A percentile compares a stretch with the other conserved stretches of the same genome.
phyloP scores from a whole-genome alignment of 495 filamentous ascomycete genomes.

The Astrothelium subdiscretum region DNA sequence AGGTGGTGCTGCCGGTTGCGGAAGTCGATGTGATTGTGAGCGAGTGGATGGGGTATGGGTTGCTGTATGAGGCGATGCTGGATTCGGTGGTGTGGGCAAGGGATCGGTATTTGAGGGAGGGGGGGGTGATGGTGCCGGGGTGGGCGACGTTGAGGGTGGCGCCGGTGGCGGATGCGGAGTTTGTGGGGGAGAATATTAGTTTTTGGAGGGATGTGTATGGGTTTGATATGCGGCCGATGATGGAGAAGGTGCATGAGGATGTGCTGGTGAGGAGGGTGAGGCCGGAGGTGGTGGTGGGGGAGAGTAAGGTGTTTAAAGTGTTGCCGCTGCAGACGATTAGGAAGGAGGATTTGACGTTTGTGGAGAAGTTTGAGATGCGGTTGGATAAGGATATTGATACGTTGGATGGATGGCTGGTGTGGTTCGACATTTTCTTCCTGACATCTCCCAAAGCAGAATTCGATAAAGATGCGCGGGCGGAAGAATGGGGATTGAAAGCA shows the following conservation, averaged over 20 bases:
- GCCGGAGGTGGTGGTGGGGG: conserved; percentile 33
- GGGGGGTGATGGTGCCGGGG: conserved; percentile 80
- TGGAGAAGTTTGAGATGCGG: conserved; percentile 41
- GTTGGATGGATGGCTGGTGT: conserved; percentile 49
- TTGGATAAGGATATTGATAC: conserved; percentile 42
- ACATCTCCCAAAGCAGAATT: conserved; percentile 26
- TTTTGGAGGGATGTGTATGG: conserved; percentile 28
- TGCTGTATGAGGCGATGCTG: conserved; percentile 91
- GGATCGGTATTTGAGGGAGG: conserved; percentile 66
- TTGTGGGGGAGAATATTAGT: conserved; percentile 27
- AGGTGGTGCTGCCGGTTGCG: conserved; percentile 64
- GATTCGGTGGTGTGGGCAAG: conserved; percentile 84
- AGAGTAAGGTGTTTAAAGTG: conserved; percentile 41
- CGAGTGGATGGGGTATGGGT: conserved; percentile 95
- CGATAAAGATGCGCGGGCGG: conserved; percentile 17
- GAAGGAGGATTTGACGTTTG: conserved; percentile 46
- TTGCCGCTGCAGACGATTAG: conserved; percentile 46
- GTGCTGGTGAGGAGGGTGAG: conserved; percentile 41
- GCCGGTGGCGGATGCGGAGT: conserved; percentile 76
- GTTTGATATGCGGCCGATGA: conserved; percentile 25
- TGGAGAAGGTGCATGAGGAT: conserved; percentile 39
- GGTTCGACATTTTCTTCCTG: conserved; percentile 57
- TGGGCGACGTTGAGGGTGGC: conserved; percentile 80
- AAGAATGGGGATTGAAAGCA: conserved; percentile 23
- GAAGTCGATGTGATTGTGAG: conserved; percentile 92